Evolutionary conservation across 495 filamentous ascomycete genomes (phyloP).

Genomic region (Penicillium mononematosum): DNA sequence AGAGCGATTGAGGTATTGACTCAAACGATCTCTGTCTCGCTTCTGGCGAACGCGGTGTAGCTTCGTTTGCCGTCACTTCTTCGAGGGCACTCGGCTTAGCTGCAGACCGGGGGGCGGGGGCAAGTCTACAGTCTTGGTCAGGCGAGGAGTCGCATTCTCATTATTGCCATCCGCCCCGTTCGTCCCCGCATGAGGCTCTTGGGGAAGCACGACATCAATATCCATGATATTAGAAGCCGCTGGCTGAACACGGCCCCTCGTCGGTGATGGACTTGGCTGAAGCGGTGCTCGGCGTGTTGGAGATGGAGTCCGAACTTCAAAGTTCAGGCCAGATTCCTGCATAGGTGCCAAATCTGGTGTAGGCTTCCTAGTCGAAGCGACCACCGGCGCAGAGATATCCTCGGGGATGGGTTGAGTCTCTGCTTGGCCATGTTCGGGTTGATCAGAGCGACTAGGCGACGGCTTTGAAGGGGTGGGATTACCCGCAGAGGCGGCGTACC

Average conservation of each 20-base stretch:
- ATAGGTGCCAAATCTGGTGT: conserved; percentile 17
- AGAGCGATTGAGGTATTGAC: conserved; percentile 18
- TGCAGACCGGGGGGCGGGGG: conserved; percentile 20
- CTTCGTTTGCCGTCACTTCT: conserved; percentile 28
- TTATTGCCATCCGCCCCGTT: conserved; percentile 19
- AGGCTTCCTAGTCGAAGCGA: conserved; percentile 15
- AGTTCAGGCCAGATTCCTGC: conserved; percentile 9
- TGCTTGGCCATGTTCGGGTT: conserved; percentile 2
- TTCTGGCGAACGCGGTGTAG: conserved; percentile 12
- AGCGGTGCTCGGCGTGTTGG: conserved; percentile 24
- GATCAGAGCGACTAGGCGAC: neutral
- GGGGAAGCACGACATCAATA: conserved; percentile 8
- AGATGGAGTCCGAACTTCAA: conserved; percentile 19
- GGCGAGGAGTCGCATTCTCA: conserved; percentile 27
- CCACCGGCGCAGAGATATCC: neutral
- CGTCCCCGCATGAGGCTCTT: conserved; percentile 8
- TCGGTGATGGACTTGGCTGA: conserved; percentile 25
- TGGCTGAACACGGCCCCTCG: conserved; percentile 19
- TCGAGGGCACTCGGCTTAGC: conserved; percentile 30
- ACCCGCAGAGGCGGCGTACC: conserved; percentile 11
- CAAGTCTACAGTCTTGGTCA: conserved; percentile 18
- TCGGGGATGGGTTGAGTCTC: neutral
- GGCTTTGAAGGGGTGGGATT: conserved; percentile 16
- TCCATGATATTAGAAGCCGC: conserved; percentile 10
- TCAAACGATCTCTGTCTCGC: conserved; percentile 20